phyloP scores from a whole-genome alignment of 257 asterid genomes.

The Petrea volubilis region DNA sequence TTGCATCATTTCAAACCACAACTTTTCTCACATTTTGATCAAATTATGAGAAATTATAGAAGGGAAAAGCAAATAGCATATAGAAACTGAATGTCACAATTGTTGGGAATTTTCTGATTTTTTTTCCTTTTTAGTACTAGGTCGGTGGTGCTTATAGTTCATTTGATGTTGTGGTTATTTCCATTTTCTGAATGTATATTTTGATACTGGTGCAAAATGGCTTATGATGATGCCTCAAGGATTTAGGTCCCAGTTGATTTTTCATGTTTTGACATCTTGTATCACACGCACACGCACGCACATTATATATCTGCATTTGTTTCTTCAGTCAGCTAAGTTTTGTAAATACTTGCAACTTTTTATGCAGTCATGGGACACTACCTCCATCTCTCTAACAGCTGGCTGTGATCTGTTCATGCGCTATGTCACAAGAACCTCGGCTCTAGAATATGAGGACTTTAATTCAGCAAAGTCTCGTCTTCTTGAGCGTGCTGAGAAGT shows the following conservation, averaged over 20 bases:
- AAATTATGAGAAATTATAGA: neutral
- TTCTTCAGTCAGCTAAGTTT: constrained; percentile 7
- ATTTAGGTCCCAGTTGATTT: neutral
- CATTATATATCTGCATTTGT: too few relatives aligned
- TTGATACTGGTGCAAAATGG: neutral
- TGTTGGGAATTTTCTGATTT: neutral
- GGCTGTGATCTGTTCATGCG: constrained; percentile 95
- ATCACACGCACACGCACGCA: neutral
- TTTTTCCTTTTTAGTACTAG: neutral
- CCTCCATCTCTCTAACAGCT: constrained; percentile 92
- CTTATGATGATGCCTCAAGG: neutral
- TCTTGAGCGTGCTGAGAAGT: constrained; percentile 95
- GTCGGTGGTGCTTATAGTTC: neutral
- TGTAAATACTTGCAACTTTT: neutral
- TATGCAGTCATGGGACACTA: constrained; percentile 91
- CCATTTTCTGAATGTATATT: neutral
- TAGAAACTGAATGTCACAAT: neutral
- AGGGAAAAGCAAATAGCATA: neutral
- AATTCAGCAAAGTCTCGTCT: constrained; percentile 83
- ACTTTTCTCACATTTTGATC: too few relatives aligned
- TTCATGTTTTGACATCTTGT: neutral
- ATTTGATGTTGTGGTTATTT: neutral
- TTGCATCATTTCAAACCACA: too few relatives aligned
- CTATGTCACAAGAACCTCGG: constrained; percentile 89
- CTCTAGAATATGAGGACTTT: constrained; percentile 85